Evolutionary conservation across 148 eudicot genomes (phyloP), one percentile per base, ranked within the genome.

Genomic region (Rheum nobile): DNA sequence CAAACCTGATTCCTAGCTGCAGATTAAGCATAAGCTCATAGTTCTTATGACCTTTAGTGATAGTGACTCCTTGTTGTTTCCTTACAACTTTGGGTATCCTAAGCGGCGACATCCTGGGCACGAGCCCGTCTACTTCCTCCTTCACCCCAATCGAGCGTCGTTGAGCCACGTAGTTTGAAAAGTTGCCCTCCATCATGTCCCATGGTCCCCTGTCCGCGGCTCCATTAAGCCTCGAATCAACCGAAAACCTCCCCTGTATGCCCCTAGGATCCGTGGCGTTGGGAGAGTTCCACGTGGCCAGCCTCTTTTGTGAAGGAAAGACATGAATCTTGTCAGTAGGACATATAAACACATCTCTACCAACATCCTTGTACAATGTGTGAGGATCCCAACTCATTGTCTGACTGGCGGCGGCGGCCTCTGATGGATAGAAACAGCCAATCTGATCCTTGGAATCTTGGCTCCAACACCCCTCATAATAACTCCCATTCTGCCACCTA

Each of bases 11-110:
- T 28, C 98, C 98, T 59, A 92, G 43, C 70, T 92, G 98, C 61
- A 92, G 83, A 87, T 92, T 92, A 17, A 92, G 91, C 98, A 93
- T 93, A 28, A 93, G 89, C 47, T 93, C 98, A 85, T 86, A 93
- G 72, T 93, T 93, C 75, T 88, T 93, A 72, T 93, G 98, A 41
- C 90, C 96, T 82, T 81, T 90, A 34, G 87, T 86, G 54, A 93
- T 93, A 0, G 83, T 88, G 81, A 85, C 89, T 61, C 98, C 98
- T 83, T 86, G 98, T 83, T 86, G 98, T 79, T 81, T 93, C 81
- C 82, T 93, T 35, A 82, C 88, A 6, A 69, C 89, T 77, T 80
- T 90, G 0, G 94, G 93, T 77, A 90, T 85, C 78, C 78, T 86
- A 13, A 93, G 63, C 0, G 96, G 46, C 8, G 80, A 74, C 54